Evolutionary conservation across 2,329 filamentous ascomycete species (phyloP).

Genomic region (Xylariomycetidae sp.): DNA sequence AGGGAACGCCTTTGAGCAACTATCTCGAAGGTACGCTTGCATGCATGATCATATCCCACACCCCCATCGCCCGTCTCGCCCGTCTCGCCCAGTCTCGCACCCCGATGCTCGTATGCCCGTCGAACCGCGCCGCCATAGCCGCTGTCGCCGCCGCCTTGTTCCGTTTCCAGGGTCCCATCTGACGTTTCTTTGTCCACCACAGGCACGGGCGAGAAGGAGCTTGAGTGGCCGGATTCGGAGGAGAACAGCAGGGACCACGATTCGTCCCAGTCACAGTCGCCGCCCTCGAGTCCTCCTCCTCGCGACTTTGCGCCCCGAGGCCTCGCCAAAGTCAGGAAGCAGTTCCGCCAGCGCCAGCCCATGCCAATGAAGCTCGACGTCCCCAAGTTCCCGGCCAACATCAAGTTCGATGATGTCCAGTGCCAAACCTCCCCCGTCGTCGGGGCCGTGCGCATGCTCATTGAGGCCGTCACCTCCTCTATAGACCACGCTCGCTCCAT

Average conservation of each 20-base stretch:
- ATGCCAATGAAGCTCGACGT: constrained; percentile 21
- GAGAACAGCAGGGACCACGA: constrained; percentile 16
- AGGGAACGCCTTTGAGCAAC: constrained; percentile 29
- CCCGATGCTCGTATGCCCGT: too few relatives aligned
- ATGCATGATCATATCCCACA: too few relatives aligned
- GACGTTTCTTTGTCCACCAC: constrained; percentile 4
- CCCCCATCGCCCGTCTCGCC: constrained; percentile 2
- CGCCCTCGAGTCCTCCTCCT: constrained; percentile 21
- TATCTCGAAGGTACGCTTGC: constrained; percentile 26
- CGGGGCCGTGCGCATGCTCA: constrained; percentile 17
- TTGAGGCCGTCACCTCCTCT: constrained; percentile 27
- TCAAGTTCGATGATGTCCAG: constrained; percentile 20
- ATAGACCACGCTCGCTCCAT: constrained; percentile 26
- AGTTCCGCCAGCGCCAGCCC: constrained; percentile 23
- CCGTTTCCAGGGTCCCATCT: too few relatives aligned
- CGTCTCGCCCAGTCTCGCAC: not conserved
- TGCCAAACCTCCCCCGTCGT: constrained; percentile 21
- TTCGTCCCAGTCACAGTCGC: too few relatives aligned
- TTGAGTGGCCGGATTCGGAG: constrained; percentile 23
- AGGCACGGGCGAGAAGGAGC: constrained; percentile 25
- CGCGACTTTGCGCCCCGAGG: constrained; percentile 28
- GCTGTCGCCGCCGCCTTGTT: too few relatives aligned
- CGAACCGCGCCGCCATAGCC: too few relatives aligned
- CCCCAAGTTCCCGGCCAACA: constrained; percentile 16
- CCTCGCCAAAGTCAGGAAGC: constrained; percentile 23